A percentile compares a stretch with the other conserved stretches of the same genome.
phyloP scores from a whole-genome alignment of 148 eudicot genomes.

The Suaeda aralocaspica region DNA sequence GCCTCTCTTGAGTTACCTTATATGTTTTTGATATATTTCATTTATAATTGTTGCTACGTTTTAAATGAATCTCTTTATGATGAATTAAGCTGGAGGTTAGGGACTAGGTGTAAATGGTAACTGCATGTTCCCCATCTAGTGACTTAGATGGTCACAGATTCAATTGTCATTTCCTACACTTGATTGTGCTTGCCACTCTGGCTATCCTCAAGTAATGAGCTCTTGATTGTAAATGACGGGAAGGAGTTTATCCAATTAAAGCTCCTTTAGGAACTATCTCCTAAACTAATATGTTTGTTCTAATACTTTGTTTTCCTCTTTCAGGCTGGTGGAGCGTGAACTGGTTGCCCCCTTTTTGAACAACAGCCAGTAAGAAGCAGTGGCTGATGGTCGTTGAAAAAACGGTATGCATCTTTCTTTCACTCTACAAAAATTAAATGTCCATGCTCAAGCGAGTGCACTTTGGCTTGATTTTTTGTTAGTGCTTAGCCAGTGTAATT shows the following conservation, averaged over 20 bases:
- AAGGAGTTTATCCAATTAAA: background rate
- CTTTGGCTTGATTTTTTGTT: background rate
- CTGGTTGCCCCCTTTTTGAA: slow-evolving; percentile 92
- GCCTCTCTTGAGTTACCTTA: background rate
- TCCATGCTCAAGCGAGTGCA: background rate
- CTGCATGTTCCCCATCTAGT: background rate
- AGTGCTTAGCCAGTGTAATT: background rate
- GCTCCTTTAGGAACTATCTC: background rate
- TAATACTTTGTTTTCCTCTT: slow-evolving; percentile 1
- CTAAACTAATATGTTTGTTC: background rate
- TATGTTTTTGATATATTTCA: background rate
- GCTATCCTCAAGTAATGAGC: background rate
- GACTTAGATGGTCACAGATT: background rate
- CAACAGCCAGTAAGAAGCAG: slow-evolving; percentile 65
- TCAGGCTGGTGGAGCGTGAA: slow-evolving; percentile 99
- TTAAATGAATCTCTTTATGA: slow-evolving; percentile 3
- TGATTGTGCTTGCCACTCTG: slow-evolving; percentile 4
- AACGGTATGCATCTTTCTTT: slow-evolving; percentile 51
- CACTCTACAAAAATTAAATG: background rate
- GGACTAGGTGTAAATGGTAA: too few relatives aligned
- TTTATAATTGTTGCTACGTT: background rate
- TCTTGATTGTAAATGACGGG: background rate
- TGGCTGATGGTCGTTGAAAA: slow-evolving; percentile 60
- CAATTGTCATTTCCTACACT: background rate
- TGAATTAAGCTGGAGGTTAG: background rate